phyloP scores from a whole-genome alignment of 1,139 yeast species.

The Diutina scorzettiae region DNA sequence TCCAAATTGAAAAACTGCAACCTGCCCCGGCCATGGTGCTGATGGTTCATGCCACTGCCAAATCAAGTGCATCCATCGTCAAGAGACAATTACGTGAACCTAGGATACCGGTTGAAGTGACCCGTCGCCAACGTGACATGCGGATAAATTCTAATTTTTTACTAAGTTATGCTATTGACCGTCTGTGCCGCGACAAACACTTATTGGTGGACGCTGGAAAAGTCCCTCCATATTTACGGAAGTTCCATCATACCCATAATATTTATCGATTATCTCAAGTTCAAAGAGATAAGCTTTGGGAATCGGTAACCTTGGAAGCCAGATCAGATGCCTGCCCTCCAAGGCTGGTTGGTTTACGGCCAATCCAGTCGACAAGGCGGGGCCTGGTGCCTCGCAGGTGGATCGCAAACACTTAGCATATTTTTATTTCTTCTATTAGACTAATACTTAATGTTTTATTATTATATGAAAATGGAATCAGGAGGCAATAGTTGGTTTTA shows the following conservation, averaged over 20 bases:
- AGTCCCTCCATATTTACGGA: background rate
- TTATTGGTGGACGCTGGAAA: background rate
- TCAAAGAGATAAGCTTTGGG: constrained; percentile 2
- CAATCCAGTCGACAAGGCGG: background rate
- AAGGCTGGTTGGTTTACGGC: background rate
- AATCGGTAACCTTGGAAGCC: constrained; percentile 4
- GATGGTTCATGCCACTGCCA: background rate
- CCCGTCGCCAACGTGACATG: background rate
- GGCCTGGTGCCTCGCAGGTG: background rate
- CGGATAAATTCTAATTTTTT: constrained; percentile 2
- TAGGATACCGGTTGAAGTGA: background rate
- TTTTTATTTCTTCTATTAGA: background rate
- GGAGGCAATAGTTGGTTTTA: no score
- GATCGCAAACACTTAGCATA: background rate
- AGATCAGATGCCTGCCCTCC: constrained; percentile 5
- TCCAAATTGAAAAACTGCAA: background rate
- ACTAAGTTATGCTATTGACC: constrained; percentile 5
- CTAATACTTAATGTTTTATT: no score
- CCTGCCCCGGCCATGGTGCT: constrained; percentile 4
- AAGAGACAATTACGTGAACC: background rate
- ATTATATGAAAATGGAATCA: no score
- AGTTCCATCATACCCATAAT: background rate
- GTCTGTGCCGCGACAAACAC: background rate
- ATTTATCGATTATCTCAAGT: background rate
- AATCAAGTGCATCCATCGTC: background rate